Base-by-base conservation (phyloP, 805 yeast species). In the Cyberlindnera euphorbiiphila region DNA sequence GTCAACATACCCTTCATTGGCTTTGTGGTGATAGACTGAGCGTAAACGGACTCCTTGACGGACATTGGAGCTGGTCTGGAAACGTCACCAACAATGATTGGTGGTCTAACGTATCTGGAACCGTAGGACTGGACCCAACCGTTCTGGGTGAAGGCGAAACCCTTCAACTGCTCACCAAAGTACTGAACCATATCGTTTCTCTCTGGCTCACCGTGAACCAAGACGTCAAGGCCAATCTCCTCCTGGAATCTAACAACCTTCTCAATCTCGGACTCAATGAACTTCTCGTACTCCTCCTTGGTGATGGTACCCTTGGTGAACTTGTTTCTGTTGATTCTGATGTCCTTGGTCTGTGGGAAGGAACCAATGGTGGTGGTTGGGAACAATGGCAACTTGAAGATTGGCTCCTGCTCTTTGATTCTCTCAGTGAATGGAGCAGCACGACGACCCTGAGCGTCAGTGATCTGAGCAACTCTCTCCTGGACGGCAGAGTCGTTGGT, bases 91-190 rank as follows among this genome's bases (percentile, higher is more conserved):
- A 91, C 97, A 69, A 93, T 81, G 63, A 93, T 85, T 60, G 98
- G 98, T 66, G 98, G 98, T 78, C 98, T 88, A 58, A 93, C 99
- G 74, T 93, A 93, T 78, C 99, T 86, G 54, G 98, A 89, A 78
- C 99, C 99, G 71, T 91, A 93, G 55, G 98, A 93, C 79, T 93
- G 99, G 61, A 93, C 99, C 99, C 99, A 93, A 72, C 99, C 99
- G 79, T 87, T 87, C 57, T 85, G 75, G 71, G 98, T 93, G 81
- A 93, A 93, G 57, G 95, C 96, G 68, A 85, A 93, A 71, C 99
- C 99, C 65, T 85, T 84, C 67, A 93, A 77, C 77, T 87, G 88
- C 77, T 93, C 98, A 78, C 98, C 99, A 55, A 93, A 93, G 83
- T 91, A 93, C 78, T 93, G 98, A 62, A 93, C 98, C 99, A 93